Evolutionary conservation across 169 alveolate species (phyloP), one percentile per base, ranked within the genome.

Genomic region (Plasmodium inui): DNA sequence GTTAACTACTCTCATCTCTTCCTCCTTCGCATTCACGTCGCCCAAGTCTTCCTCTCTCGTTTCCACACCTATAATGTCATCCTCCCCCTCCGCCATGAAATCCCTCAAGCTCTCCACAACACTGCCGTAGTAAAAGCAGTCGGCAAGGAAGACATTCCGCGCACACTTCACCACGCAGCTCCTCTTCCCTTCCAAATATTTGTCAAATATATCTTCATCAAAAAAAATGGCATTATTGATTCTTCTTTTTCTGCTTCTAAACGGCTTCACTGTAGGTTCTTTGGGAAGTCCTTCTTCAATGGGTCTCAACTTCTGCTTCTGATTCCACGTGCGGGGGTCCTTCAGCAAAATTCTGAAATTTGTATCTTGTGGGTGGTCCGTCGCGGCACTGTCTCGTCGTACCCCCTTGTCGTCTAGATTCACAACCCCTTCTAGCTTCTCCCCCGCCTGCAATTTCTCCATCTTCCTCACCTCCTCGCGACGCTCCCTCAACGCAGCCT

Each of bases 201-300:
- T 86, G 10, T 76, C 86, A 73, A 86, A 86, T 37, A 86, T 30
- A 34, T 86, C 57, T 12, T 86, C 93, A 19, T 73, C 73, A 86
- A 86, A 74, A 76, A 39, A 78, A 34, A 86, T 74, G 14, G 67
- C 30, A 22, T 76, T 37, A 34, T 76, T 46, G 22, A 74, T 74
- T 85, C 30, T 80, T 4, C 71, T 4, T 12, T 72, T 84, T 26
- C 37, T 46, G 8, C 26, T 73, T 46, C 30, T 84, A 7, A 44
- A 41, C 1, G 37, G 34, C 61, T 84, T 84, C 32, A 30, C 19
- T 3, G 39, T 32, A 8, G 19, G 34, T 39, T 22, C 53, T 6
- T 17, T 30, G 34, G 10, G 55, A 30, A 1, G 17, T 8, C 37
- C 30, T 84, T 19, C 37, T 39, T 26, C 50, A 14, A n/a, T 1